These are phyloP conservation scores for Escallonia herrerae DNA, from an alignment of 129 eudicot species.

Conservation along the genomic window DNA sequence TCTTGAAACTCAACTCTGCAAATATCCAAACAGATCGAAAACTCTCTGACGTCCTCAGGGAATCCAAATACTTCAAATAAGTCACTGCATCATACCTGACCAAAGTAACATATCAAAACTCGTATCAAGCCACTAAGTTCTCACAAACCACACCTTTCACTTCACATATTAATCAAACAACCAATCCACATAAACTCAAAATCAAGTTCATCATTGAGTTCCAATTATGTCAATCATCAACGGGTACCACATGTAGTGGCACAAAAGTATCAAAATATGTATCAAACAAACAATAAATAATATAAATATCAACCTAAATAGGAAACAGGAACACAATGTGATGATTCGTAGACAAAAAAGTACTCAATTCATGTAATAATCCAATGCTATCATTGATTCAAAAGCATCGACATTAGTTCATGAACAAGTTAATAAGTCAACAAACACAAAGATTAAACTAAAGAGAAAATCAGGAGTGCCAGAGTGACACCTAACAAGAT, in stretches of 20 bases:
- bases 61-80: constrained; percentile 89
- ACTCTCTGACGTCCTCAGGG: constrained; percentile 96
- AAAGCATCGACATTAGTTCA: background rate
- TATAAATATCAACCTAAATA: no score
- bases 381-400: background rate
- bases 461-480: background rate
- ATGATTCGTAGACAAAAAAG: no score
- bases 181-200: no score
- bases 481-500: constrained; percentile 65
- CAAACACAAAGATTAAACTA: background rate
- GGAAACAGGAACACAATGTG: no score
- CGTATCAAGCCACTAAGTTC: background rate
- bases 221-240: no score
- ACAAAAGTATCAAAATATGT: no score
- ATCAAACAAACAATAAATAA: no score
- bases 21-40: constrained; percentile 98
- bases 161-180: no score
- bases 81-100: constrained; percentile 95
- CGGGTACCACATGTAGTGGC: no score
- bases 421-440: constrained; percentile 2
- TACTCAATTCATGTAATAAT: background rate
- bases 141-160: background rate
- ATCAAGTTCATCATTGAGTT: no score
- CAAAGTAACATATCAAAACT: constrained; percentile 6
- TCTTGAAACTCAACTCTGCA: constrained; percentile 94